Conservation (phyloP, 129 eudicot species). For the Chrysanthemum seticuspe region DNA sequence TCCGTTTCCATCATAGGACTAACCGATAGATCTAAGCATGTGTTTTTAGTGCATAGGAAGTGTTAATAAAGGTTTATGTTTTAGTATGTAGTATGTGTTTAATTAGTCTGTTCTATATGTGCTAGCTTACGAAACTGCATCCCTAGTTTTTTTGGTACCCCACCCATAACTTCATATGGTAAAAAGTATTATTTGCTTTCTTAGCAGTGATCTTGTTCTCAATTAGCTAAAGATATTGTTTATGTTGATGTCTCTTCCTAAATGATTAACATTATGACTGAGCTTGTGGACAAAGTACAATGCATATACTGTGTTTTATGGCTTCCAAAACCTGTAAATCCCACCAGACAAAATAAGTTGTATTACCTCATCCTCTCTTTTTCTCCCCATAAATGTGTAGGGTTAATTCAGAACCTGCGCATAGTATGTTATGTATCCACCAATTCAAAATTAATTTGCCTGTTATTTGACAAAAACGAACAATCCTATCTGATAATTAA, state of each 20-base stretch:
- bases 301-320: slow-evolving; percentile 20
- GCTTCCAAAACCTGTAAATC: slow-evolving; percentile 27
- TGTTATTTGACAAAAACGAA: too few relatives aligned
- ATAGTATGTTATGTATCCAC: too few relatives aligned
- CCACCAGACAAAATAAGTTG: slow-evolving; percentile 31
- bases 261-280: slow-evolving; percentile 35
- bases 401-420: background rate
- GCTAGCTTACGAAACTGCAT: slow-evolving; percentile 7
- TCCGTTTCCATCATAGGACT: too few relatives aligned
- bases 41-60: too few relatives aligned
- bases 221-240: slow-evolving; percentile 26
- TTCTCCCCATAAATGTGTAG: background rate
- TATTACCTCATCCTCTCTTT: slow-evolving; percentile 19
- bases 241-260: slow-evolving; percentile 29
- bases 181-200: slow-evolving; percentile 11
- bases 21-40: too few relatives aligned
- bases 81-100: background rate
- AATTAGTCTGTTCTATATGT: background rate
- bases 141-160: slow-evolving; percentile 17
- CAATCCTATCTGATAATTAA: too few relatives aligned
- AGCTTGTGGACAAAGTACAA: slow-evolving; percentile 29
- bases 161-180: slow-evolving; percentile 20
- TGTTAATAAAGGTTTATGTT: too few relatives aligned
- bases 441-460: too few relatives aligned
- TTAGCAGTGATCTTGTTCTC: slow-evolving; percentile 31